A percentile compares a stretch with the other conserved stretches of the same genome.
Conservation (phyloP, 768 basidiomycete species). For the Lactifluus hygrophoroides region DNA sequence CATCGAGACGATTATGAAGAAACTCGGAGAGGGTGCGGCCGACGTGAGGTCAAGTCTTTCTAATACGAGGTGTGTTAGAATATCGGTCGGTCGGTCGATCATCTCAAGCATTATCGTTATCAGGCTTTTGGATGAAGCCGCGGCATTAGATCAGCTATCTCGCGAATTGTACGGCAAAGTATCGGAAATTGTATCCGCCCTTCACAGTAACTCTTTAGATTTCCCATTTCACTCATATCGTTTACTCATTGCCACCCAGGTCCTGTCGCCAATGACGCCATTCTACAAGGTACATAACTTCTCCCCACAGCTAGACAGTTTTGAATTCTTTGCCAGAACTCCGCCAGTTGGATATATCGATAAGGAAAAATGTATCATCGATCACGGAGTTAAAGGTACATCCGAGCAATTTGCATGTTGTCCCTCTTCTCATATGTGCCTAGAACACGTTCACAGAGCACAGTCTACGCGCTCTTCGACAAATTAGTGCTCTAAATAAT, state of each 20-base stretch:
- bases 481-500: constrained; percentile 73
- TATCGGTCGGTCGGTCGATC: background rate
- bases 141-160: constrained; percentile 3
- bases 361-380: constrained; percentile 9
- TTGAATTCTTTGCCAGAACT: constrained; percentile 13
- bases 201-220: constrained; percentile 3
- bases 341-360: constrained; percentile 15
- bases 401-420: background rate
- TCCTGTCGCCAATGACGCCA: constrained; percentile 41
- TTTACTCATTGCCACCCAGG: constrained; percentile 23
- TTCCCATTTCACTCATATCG: background rate
- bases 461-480: constrained; percentile 56
- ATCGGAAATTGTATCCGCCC: constrained; percentile 11
- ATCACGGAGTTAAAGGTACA: constrained; percentile 17
- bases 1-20: constrained; percentile 19
- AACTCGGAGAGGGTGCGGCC: constrained; percentile 16
- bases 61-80: constrained; percentile 10
- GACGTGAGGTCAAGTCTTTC: constrained; percentile 15
- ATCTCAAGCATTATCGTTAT: background rate
- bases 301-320: background rate
- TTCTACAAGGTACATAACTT: constrained; percentile 41
- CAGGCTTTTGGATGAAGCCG: constrained; percentile 18
- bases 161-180: constrained; percentile 10
- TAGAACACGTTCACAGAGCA: constrained; percentile 70
- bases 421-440: background rate